Conservation (phyloP, 768 basidiomycete species). For the Mycena venus region DNA sequence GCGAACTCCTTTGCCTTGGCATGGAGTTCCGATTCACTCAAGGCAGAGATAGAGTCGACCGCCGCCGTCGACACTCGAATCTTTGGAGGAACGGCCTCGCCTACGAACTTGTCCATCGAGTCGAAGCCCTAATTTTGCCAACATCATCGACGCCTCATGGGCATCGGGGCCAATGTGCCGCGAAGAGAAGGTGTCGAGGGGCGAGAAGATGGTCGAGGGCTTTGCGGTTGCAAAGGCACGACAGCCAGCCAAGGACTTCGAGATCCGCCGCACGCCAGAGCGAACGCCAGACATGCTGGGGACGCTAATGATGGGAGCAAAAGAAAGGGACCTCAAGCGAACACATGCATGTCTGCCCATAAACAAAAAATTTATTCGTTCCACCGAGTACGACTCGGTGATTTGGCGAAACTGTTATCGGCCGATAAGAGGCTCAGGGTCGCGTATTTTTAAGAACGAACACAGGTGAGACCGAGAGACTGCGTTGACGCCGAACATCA, state of each 20-base stretch:
- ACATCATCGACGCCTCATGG: slow-evolving; percentile 86
- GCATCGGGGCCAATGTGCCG: slow-evolving; percentile 95
- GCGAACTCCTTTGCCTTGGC: slow-evolving; percentile 82
- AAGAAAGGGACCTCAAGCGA: slow-evolving; percentile 24
- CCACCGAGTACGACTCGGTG: too few species aligned
- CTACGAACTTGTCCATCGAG: slow-evolving; percentile 90
- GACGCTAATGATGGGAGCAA: slow-evolving; percentile 23
- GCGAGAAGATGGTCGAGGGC: slow-evolving; percentile 76
- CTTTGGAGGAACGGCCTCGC: slow-evolving; percentile 82
- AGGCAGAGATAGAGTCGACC: slow-evolving; percentile 77
- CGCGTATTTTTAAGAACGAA: not conserved
- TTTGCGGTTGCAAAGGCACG: slow-evolving; percentile 73
- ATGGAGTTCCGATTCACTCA: slow-evolving; percentile 90
- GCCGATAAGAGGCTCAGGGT: slow-evolving; percentile 17
- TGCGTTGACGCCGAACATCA: not conserved
- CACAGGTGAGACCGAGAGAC: not conserved
- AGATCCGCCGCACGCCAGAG: slow-evolving; percentile 31
- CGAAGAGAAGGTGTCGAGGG: slow-evolving; percentile 90
- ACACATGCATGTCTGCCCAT: not conserved
- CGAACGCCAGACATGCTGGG: slow-evolving; percentile 39
- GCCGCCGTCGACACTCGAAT: slow-evolving; percentile 77
- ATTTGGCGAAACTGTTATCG: too few species aligned
- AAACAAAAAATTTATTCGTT: slow-evolving; percentile 42
- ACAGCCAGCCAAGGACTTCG: slow-evolving; percentile 31
- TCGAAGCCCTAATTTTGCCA: slow-evolving; percentile 85